These are phyloP conservation scores for Claviceps africana DNA, from an alignment of 2,329 filamentous ascomycete species.

Conservation along the genomic window DNA sequence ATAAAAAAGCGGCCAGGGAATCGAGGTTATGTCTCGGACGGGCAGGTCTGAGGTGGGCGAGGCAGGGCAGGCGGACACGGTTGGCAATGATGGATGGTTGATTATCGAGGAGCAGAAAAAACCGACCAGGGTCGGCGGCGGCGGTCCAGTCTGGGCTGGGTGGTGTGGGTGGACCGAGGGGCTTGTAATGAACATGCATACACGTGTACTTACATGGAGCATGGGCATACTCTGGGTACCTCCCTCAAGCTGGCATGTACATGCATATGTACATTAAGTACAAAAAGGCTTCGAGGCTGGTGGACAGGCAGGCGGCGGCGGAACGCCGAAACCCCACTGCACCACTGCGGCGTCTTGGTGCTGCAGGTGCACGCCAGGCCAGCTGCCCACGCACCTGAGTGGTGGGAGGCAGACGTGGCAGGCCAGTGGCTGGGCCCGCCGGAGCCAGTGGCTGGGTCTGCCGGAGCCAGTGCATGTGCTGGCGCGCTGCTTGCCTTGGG, in stretches of 20 bases:
- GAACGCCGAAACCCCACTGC: neutral
- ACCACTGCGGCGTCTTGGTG: neutral
- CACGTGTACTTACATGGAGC: too few relatives aligned
- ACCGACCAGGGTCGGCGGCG: neutral
- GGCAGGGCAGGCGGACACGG: neutral
- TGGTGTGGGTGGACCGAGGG: neutral
- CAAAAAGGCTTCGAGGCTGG: too few relatives aligned
- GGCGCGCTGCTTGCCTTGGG: neutral
- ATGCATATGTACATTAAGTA: too few relatives aligned
- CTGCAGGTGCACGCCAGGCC: neutral
- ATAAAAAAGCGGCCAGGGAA: neutral
- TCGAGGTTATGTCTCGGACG: conserved; percentile 2
- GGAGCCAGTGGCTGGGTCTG: neutral
- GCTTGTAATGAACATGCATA: too few relatives aligned
- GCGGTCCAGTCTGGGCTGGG: neutral
- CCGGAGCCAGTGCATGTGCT: neutral
- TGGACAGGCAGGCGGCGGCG: neutral
- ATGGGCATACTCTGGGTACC: too few relatives aligned
- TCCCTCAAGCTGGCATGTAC: too few relatives aligned
- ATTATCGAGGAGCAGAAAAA: neutral
- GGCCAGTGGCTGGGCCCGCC: neutral
- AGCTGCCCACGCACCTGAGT: neutral
- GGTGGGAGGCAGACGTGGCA: neutral
- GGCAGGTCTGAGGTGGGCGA: too few relatives aligned
- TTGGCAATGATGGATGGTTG: conserved; percentile 3